These are phyloP conservation scores for Calonectria hongkongensis DNA, from an alignment of 2,329 filamentous ascomycete species.

Conservation along the genomic window DNA sequence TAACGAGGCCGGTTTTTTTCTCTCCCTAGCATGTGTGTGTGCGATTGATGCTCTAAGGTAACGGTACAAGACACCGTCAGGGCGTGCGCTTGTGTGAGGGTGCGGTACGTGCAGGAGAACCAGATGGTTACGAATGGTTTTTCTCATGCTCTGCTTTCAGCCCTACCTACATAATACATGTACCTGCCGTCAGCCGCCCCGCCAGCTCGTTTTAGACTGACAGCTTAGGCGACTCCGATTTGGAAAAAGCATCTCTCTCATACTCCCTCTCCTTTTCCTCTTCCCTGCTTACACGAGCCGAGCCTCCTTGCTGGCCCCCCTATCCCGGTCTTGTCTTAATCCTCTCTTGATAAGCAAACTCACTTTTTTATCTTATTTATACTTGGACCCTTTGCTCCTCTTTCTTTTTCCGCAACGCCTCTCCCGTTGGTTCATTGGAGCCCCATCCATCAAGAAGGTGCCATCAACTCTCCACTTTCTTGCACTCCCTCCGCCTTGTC, in stretches of 20 bases:
- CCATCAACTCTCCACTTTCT: constrained; percentile 1
- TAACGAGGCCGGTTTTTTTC: constrained; percentile 32
- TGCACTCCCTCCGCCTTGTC: constrained; percentile 2
- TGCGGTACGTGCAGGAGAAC: constrained; percentile 38
- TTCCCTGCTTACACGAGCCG: constrained; percentile 8
- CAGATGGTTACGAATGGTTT: constrained; percentile 22
- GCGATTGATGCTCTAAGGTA: constrained; percentile 18
- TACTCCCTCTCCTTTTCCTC: constrained; percentile 3
- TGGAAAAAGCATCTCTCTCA: neutral
- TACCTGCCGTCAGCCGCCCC: constrained; percentile 29
- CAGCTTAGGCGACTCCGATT: constrained; percentile 20
- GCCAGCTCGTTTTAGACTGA: constrained; percentile 28
- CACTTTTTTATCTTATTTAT: constrained; percentile 5
- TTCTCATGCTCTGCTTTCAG: constrained; percentile 46
- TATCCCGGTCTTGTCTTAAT: constrained; percentile 9
- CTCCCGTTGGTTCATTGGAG: constrained; percentile 18
- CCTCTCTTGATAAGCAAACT: constrained; percentile 13
- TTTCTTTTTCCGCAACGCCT: neutral
- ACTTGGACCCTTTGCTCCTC: neutral
- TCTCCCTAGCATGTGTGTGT: constrained; percentile 2
- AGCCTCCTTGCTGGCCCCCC: constrained; percentile 17
- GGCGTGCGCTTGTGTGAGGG: constrained; percentile 29
- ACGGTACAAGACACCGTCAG: constrained; percentile 25
- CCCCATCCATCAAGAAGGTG: neutral
- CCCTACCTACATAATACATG: constrained; percentile 48